These are phyloP conservation scores for Penicillium sp. DNA, from an alignment of 2,329 filamentous ascomycete species.

Conservation along the genomic window DNA sequence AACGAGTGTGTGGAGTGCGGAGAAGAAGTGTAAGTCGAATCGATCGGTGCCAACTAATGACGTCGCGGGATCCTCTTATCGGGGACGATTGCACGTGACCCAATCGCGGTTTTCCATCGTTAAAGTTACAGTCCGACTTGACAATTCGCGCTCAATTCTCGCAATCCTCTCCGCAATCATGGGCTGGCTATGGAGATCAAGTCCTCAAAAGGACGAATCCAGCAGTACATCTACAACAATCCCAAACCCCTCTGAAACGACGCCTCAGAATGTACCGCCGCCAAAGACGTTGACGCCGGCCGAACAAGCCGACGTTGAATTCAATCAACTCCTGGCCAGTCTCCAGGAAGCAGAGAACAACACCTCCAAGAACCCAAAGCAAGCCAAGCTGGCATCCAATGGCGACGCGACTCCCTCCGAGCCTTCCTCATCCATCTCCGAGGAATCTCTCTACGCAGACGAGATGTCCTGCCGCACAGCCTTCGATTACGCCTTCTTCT, in stretches of 20 bases:
- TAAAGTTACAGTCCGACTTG: constrained; percentile 1
- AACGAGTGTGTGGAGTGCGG: not conserved
- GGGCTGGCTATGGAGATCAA: constrained; percentile 47
- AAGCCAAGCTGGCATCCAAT: constrained; percentile 1
- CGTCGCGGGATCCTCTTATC: constrained; percentile 10
- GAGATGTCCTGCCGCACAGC: constrained; percentile 83
- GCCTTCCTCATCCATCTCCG: constrained; percentile 44
- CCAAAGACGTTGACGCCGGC: constrained; percentile 37
- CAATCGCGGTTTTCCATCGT: not conserved
- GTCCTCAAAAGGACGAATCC: constrained; percentile 24
- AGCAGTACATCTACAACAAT: constrained; percentile 15
- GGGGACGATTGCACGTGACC: constrained; percentile 11
- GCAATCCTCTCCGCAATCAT: constrained; percentile 27
- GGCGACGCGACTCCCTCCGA: constrained; percentile 6
- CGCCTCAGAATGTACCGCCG: constrained; percentile 20
- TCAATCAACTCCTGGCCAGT: constrained; percentile 51
- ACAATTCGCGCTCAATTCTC: not conserved
- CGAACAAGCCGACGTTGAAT: constrained; percentile 52
- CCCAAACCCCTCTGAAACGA: constrained; percentile 11
- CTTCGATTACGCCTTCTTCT: constrained; percentile 93
- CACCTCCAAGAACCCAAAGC: constrained; percentile 12
- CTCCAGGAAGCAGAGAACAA: constrained; percentile 39
- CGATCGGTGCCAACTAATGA: constrained; percentile 5
- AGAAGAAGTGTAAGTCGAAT: not conserved
- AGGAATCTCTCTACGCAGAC: constrained; percentile 69